Percentiles rank a stretch among this genome's conserved stretches.
Evolutionary conservation across 2,329 filamentous ascomycete genomes (phyloP).

Genomic region (Monilinia fructigena): DNA sequence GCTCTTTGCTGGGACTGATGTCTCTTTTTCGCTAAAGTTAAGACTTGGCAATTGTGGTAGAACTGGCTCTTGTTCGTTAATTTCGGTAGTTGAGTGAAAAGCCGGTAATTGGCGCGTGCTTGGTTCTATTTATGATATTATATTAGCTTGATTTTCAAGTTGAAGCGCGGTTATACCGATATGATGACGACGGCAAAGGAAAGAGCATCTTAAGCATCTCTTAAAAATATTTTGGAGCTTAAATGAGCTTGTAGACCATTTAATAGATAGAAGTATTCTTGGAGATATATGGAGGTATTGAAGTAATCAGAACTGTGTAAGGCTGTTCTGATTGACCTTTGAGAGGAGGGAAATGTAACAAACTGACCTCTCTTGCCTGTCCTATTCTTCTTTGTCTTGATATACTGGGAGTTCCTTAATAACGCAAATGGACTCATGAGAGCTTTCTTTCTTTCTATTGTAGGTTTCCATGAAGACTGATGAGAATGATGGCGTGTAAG

Average conservation of each 20-base stretch:
- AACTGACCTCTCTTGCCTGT: constrained; percentile 4
- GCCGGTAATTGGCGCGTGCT: neutral
- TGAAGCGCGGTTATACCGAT: neutral
- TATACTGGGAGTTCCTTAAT: constrained; percentile 26
- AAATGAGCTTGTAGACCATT: neutral
- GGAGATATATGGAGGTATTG: neutral
- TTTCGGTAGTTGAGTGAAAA: neutral
- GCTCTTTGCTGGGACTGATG: neutral
- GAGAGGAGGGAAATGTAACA: neutral
- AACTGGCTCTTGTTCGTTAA: neutral
- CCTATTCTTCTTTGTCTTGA: constrained; percentile 16
- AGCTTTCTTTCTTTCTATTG: constrained; percentile 32
- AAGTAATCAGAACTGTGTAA: neutral
- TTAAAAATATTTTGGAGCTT: too few species aligned
- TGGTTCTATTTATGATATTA: neutral
- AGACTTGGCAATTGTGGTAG: constrained; percentile 17
- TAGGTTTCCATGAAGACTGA: constrained; percentile 29
- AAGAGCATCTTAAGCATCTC: neutral
- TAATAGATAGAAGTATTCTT: neutral
- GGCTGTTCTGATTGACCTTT: constrained; percentile 15
- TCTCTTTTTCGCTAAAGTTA: constrained; percentile 13
- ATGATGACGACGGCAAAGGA: neutral
- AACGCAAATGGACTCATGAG: constrained; percentile 30
- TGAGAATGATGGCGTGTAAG: too few species aligned
- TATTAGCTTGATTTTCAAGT: constrained; percentile 6